Percentiles rank a stretch among this genome's conserved stretches.
phyloP scores from a whole-genome alignment of 768 basidiomycete genomes.

The Auricularia auricula-judae region DNA sequence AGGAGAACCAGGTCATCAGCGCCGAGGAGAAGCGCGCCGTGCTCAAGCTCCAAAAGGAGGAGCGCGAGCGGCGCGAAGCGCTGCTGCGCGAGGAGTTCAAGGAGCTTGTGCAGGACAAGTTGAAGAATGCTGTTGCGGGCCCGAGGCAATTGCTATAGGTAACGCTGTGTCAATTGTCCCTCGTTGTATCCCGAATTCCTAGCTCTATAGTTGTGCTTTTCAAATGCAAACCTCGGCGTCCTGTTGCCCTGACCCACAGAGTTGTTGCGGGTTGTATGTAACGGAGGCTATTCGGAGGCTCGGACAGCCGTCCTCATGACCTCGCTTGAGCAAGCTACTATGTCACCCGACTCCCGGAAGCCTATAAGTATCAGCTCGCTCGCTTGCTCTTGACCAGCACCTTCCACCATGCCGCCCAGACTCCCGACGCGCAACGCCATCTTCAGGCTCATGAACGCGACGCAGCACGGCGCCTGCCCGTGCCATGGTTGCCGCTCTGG shows the following conservation, averaged over 20 bases:
- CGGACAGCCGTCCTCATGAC: too few relatives aligned
- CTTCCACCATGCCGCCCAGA: constrained; percentile 20
- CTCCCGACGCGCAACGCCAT: constrained; percentile 49
- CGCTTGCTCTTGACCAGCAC: background rate
- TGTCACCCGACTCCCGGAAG: too few relatives aligned
- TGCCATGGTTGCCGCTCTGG: constrained; percentile 58
- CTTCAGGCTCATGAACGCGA: constrained; percentile 61
- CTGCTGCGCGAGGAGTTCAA: constrained; percentile 84
- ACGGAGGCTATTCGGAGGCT: too few relatives aligned
- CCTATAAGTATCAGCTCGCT: too few relatives aligned
- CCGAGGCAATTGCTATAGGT: background rate
- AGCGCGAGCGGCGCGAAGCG: constrained; percentile 82
- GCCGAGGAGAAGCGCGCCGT: constrained; percentile 98
- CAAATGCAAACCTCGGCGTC: too few relatives aligned
- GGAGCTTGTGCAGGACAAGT: constrained; percentile 65
- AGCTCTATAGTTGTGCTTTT: too few relatives aligned
- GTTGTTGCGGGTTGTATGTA: too few relatives aligned
- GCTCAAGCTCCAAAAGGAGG: constrained; percentile 87
- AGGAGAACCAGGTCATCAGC: constrained; percentile 99
- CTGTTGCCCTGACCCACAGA: too few relatives aligned
- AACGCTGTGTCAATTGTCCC: too few relatives aligned
- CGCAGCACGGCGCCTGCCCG: constrained; percentile 58
- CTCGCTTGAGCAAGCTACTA: too few relatives aligned
- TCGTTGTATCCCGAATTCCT: too few relatives aligned
- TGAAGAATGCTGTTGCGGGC: constrained; percentile 37